Conservation (phyloP, 2,329 filamentous ascomycete genomes). For the Botrytis squamosa region DNA sequence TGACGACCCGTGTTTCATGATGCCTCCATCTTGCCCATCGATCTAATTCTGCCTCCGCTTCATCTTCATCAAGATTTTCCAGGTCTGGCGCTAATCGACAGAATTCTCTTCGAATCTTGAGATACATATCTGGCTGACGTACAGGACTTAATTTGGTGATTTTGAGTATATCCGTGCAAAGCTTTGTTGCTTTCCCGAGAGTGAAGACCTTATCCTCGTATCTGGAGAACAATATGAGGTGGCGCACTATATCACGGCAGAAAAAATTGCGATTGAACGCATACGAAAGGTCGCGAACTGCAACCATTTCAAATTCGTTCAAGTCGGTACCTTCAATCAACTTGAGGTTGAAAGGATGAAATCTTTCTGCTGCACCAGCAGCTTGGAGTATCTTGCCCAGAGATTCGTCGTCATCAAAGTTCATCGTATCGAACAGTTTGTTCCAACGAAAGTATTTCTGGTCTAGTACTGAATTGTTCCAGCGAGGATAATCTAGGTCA, state of each 20-base stretch:
- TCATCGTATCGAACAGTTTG: neutral
- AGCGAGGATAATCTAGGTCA: neutral
- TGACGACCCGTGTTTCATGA: accelerated
- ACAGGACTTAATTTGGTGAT: neutral
- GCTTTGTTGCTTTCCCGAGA: neutral
- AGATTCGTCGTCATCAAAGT: neutral
- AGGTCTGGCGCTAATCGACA: neutral
- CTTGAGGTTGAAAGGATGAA: conserved; percentile 8
- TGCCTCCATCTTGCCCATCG: neutral
- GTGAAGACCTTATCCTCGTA: neutral
- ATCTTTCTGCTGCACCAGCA: neutral
- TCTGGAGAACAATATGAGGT: neutral
- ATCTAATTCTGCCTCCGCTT: neutral
- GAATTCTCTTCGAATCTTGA: neutral
- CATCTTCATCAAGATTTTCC: neutral
- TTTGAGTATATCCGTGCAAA: neutral
- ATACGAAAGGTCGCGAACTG: conserved; percentile 2
- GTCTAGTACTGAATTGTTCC: neutral
- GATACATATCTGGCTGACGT: neutral
- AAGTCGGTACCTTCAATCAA: neutral
- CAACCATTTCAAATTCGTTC: neutral
- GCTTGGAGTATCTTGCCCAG: neutral
- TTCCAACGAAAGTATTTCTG: neutral
- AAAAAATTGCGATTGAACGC: conserved; percentile 1
- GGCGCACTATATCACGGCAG: neutral